Evolutionary conservation across 805 yeast genomes (phyloP).

Genomic region (Myxozyma sirexii): DNA sequence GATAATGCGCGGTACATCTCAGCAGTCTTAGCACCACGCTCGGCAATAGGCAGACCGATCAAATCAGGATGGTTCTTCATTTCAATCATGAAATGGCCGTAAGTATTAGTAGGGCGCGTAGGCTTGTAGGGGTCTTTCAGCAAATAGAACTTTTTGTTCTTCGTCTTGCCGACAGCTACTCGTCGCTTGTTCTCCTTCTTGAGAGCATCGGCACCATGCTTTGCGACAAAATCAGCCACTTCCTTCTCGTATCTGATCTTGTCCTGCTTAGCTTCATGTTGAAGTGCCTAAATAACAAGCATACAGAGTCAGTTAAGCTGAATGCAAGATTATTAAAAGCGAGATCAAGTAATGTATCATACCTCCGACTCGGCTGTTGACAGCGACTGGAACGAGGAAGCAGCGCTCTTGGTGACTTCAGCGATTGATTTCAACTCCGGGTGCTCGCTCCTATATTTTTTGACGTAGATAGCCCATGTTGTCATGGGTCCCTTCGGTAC

Average conservation of each 20-base stretch:
- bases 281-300: background rate
- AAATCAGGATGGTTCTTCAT: background rate
- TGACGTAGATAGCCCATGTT: slow-evolving; percentile 8
- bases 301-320: background rate
- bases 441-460: background rate
- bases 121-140: slow-evolving; percentile 24
- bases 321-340: background rate
- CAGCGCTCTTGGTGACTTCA: background rate
- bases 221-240: slow-evolving; percentile 6
- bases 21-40: background rate
- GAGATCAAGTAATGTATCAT: background rate
- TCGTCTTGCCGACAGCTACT: slow-evolving; percentile 1
- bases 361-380: slow-evolving; percentile 19
- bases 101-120: slow-evolving; percentile 1
- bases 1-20: slow-evolving; percentile 1
- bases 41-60: background rate
- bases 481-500: slow-evolving; percentile 6
- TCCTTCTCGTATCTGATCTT: slow-evolving; percentile 21
- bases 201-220: slow-evolving; percentile 13
- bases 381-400: slow-evolving; percentile 1
- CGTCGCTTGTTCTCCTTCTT: slow-evolving; percentile 18
- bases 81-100: slow-evolving; percentile 6
- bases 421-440: background rate
- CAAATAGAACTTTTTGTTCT: background rate
- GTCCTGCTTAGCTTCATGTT: slow-evolving; percentile 9